Evolutionary conservation across 2,329 filamentous ascomycete species (phyloP).

Genomic region (Hypoxylon sp.): DNA sequence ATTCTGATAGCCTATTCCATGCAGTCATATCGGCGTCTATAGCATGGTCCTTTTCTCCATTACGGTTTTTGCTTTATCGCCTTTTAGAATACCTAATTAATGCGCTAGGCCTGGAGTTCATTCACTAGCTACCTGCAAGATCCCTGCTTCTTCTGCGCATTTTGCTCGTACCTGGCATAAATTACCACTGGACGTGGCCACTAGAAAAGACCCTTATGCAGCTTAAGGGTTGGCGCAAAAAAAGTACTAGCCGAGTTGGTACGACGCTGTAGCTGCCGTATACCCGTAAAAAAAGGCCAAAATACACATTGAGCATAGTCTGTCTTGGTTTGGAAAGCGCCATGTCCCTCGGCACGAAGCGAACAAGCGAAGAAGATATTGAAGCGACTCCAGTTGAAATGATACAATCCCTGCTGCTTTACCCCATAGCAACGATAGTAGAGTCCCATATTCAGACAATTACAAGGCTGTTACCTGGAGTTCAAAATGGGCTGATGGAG

Average conservation of each 20-base stretch:
- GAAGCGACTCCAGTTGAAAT: conserved; percentile 8
- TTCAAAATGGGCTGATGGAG: conserved; percentile 6
- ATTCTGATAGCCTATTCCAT: conserved; percentile 24
- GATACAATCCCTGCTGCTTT: background rate
- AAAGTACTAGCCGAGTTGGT: conserved; percentile 13
- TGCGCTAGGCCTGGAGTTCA: conserved; percentile 5
- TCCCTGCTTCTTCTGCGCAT: conserved; percentile 31
- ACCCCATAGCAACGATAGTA: background rate
- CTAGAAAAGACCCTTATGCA: conserved; percentile 39
- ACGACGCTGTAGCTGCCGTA: conserved; percentile 20
- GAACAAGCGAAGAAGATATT: conserved; percentile 3
- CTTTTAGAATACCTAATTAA: conserved; percentile 8
- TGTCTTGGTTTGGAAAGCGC: background rate
- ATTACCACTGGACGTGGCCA: conserved; percentile 26
- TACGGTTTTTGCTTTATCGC: conserved; percentile 4
- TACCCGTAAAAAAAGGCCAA: conserved; percentile 23
- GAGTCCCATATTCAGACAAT: background rate
- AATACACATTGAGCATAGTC: background rate
- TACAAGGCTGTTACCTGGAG: conserved; percentile 4
- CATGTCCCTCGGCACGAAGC: background rate
- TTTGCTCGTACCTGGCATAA: conserved; percentile 41
- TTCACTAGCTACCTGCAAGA: conserved; percentile 9
- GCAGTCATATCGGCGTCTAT: background rate
- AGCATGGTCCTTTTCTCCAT: background rate
- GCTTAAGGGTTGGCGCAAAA: conserved; percentile 17